These are phyloP conservation scores for Rhodocollybia butyracea DNA, from an alignment of 768 basidiomycete species.

Conservation along the genomic window DNA sequence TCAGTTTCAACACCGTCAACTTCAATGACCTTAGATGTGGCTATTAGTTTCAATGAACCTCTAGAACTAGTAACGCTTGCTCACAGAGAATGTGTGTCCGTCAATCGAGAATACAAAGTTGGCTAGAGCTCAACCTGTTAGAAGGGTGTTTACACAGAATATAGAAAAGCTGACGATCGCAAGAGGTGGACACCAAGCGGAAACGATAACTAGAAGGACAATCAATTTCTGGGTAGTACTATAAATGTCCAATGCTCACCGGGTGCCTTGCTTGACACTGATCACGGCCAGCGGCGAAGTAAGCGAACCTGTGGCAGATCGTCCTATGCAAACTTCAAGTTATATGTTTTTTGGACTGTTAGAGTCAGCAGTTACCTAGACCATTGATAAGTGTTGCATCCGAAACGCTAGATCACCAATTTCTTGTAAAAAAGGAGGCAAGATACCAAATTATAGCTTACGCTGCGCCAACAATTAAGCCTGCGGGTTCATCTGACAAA, in stretches of 20 bases:
- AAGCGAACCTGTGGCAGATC: constrained; percentile 17
- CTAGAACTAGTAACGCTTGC: too few species aligned
- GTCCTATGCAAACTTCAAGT: neutral
- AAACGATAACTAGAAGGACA: constrained; percentile 24
- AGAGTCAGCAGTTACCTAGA: constrained; percentile 15
- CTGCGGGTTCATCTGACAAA: neutral
- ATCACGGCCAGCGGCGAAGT: constrained; percentile 17
- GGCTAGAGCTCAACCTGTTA: neutral
- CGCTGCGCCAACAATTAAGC: neutral
- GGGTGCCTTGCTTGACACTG: constrained; percentile 14
- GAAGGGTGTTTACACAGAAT: constrained; percentile 16
- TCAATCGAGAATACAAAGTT: constrained; percentile 20
- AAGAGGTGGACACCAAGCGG: constrained; percentile 26
- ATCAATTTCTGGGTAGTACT: neutral
- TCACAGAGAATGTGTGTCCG: constrained; percentile 8
- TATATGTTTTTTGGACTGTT: neutral
- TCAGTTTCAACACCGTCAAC: constrained; percentile 22
- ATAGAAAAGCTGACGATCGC: constrained; percentile 22
- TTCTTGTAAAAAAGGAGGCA: neutral
- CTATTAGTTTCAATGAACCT: constrained; percentile 17
- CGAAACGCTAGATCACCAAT: constrained; percentile 6
- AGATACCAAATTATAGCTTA: neutral
- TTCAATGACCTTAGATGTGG: constrained; percentile 23
- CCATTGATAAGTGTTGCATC: constrained; percentile 31
- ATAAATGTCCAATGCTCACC: neutral